phyloP scores from a whole-genome alignment of 2,329 filamentous ascomycete genomes.

The Aureobasidium lini region DNA sequence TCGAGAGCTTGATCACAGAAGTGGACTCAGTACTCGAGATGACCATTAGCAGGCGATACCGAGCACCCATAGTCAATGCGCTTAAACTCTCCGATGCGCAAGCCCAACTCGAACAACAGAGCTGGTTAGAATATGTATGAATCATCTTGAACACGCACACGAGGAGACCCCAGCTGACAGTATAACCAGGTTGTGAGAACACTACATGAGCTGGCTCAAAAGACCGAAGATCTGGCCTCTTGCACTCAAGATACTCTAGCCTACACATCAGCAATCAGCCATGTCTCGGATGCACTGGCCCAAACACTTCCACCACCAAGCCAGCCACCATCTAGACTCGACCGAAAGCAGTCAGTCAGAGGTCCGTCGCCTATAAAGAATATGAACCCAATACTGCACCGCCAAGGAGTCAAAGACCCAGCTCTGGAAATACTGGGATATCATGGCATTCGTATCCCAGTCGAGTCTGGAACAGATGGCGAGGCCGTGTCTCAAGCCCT shows the following conservation, averaged over 20 bases:
- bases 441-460: slow-evolving; percentile 21
- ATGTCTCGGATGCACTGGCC: slow-evolving; percentile 20
- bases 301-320: slow-evolving; percentile 11
- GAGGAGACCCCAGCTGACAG: background rate
- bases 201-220: slow-evolving; percentile 34
- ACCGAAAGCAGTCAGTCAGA: slow-evolving; percentile 23
- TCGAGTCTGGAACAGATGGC: background rate
- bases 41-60: slow-evolving; percentile 60
- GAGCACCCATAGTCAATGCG: slow-evolving; percentile 50
- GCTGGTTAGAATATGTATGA: slow-evolving; percentile 38
- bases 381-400: background rate
- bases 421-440: slow-evolving; percentile 23
- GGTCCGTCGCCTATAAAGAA: background rate
- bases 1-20: slow-evolving; percentile 60
- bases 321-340: slow-evolving; percentile 18
- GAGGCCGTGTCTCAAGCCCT: slow-evolving; percentile 17
- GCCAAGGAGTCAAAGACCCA: slow-evolving; percentile 19
- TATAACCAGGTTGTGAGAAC: background rate
- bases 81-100: slow-evolving; percentile 31
- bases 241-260: slow-evolving; percentile 24
- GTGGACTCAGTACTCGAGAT: slow-evolving; percentile 64
- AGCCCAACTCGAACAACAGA: slow-evolving; percentile 27
- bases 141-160: slow-evolving; percentile 19
- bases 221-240: slow-evolving; percentile 23
- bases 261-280: slow-evolving; percentile 20